phyloP scores from a whole-genome alignment of 495 filamentous ascomycete genomes.

The Daldinia childiae region DNA sequence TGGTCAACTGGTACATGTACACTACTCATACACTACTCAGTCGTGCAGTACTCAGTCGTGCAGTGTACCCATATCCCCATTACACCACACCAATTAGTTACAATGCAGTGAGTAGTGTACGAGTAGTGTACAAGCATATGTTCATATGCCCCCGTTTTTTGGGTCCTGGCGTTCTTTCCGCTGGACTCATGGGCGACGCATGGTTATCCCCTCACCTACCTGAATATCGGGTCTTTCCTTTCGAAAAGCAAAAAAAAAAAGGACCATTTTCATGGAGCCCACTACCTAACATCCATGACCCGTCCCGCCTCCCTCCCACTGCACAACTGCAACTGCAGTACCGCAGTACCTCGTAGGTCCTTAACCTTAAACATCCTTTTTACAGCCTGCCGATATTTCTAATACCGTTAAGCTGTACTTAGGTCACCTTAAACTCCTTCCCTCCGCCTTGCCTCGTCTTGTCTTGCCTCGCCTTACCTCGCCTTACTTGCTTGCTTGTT shows the following conservation, averaged over 20 bases:
- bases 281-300: slow-evolving; percentile 7
- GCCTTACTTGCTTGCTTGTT: neutral
- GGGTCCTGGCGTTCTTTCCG: slow-evolving; percentile 20
- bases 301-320: slow-evolving; percentile 23
- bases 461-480: neutral
- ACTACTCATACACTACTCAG: too few species aligned
- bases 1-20: neutral
- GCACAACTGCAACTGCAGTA: slow-evolving; percentile 17
- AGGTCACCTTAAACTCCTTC: neutral
- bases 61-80: neutral
- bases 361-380: slow-evolving; percentile 37
- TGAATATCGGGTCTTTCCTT: slow-evolving; percentile 42
- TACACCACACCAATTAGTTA: neutral
- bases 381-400: slow-evolving; percentile 22
- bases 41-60: neutral
- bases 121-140: slow-evolving; percentile 20
- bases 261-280: slow-evolving; percentile 30
- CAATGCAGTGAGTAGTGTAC: neutral
- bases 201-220: slow-evolving; percentile 42
- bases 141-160: slow-evolving; percentile 27
- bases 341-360: slow-evolving; percentile 20
- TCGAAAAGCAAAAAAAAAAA: slow-evolving; percentile 26
- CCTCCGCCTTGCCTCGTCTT: neutral
- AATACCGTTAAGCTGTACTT: slow-evolving; percentile 19
- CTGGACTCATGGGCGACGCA: slow-evolving; percentile 32